Evolutionary conservation across 2,329 filamentous ascomycete species (phyloP).

Genomic region (Botryotinia calthae): DNA sequence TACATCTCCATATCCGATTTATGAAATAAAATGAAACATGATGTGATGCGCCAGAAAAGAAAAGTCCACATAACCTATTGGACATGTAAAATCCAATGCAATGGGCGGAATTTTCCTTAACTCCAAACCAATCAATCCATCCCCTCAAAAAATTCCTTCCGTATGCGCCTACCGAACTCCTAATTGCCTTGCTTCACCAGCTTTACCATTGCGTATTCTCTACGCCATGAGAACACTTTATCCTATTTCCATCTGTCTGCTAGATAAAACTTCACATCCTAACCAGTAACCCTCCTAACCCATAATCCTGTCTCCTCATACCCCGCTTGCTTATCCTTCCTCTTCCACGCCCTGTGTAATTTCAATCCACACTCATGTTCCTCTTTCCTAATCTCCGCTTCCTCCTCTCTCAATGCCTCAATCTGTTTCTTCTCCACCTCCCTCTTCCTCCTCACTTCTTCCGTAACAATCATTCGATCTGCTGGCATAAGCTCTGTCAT

Average conservation of each 20-base stretch:
- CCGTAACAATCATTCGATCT: slow-evolving; percentile 64
- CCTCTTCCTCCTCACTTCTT: slow-evolving; percentile 59
- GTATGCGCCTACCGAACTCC: background rate
- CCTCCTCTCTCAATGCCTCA: slow-evolving; percentile 60
- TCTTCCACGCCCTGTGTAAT: slow-evolving; percentile 71
- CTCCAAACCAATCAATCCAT: background rate
- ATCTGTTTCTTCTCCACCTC: slow-evolving; percentile 62
- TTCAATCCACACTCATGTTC: slow-evolving; percentile 77
- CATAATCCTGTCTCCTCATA: slow-evolving; percentile 70
- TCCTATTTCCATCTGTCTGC: background rate
- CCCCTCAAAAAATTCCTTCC: background rate
- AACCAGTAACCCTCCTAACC: slow-evolving; percentile 73
- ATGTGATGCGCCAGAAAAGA: background rate
- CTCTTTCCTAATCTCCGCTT: slow-evolving; percentile 71
- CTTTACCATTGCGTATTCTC: background rate
- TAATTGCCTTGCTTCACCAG: background rate
- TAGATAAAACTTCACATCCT: background rate
- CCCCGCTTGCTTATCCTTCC: slow-evolving; percentile 63
- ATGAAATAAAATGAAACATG: background rate
- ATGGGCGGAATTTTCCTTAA: background rate
- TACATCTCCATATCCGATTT: background rate
- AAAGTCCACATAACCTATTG: background rate
- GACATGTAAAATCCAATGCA: background rate
- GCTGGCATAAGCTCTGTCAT: slow-evolving; percentile 76
- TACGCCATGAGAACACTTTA: too few species aligned